Conservation (phyloP, 1,139 yeast genomes). For the Blastobotrys illinoisensis region DNA sequence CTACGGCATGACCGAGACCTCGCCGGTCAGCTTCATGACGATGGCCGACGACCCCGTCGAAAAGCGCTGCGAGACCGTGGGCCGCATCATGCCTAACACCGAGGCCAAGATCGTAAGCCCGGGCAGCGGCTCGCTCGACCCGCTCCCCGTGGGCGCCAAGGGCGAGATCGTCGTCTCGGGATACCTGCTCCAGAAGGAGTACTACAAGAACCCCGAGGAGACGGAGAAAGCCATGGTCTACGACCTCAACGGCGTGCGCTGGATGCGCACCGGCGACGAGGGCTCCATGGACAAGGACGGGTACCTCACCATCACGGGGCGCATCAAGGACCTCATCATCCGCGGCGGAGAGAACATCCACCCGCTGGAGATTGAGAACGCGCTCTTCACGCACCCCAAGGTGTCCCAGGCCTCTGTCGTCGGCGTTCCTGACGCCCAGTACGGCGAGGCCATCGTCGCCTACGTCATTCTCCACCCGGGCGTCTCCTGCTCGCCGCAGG, state of each 20-base stretch:
- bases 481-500: slow-evolving; percentile 13
- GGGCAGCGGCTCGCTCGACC: slow-evolving; percentile 17
- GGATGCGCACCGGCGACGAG: slow-evolving; percentile 36
- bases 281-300: slow-evolving; percentile 31
- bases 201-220: slow-evolving; percentile 26
- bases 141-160: slow-evolving; percentile 23
- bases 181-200: slow-evolving; percentile 27
- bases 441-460: slow-evolving; percentile 34
- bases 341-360: slow-evolving; percentile 36
- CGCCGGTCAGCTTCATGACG: slow-evolving; percentile 33
- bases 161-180: slow-evolving; percentile 33
- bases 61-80: slow-evolving; percentile 28
- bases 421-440: slow-evolving; percentile 31
- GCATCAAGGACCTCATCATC: slow-evolving; percentile 34
- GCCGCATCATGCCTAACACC: slow-evolving; percentile 31
- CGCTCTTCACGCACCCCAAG: slow-evolving; percentile 27
- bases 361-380: slow-evolving; percentile 33
- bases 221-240: slow-evolving; percentile 28
- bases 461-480: slow-evolving; percentile 23
- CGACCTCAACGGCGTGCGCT: slow-evolving; percentile 24
- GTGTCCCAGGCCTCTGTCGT: slow-evolving; percentile 32
- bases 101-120: slow-evolving; percentile 27
- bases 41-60: slow-evolving; percentile 26
- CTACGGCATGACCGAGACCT: slow-evolving; percentile 35
- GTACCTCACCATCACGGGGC: slow-evolving; percentile 30